A percentile compares a stretch with the other conserved stretches of the same genome.
phyloP scores from a whole-genome alignment of 31 red algal genomes.

The Pterothamnion heteromorphum region DNA sequence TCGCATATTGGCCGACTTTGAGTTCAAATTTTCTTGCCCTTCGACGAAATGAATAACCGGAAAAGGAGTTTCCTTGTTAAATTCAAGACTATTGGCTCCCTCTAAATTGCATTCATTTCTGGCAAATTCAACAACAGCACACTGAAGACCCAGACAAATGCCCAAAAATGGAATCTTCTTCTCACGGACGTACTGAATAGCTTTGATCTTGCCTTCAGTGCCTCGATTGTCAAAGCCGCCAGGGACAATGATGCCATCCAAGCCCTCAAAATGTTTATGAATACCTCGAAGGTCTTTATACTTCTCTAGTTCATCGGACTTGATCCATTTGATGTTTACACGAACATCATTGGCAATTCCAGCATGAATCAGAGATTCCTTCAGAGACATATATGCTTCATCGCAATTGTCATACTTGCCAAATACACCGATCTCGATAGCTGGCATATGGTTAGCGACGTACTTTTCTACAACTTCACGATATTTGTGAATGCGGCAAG shows the following conservation, averaged over 20 bases:
- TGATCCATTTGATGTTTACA: constrained; percentile 79
- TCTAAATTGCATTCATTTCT: constrained; percentile 46
- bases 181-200: constrained; percentile 70
- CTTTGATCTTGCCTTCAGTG: constrained; percentile 86
- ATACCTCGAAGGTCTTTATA: neutral
- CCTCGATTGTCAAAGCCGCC: constrained; percentile 97
- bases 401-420: constrained; percentile 91
- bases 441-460: constrained; percentile 23
- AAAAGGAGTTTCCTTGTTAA: constrained; percentile 55
- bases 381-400: constrained; percentile 88
- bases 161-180: constrained; percentile 81
- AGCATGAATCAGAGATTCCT: constrained; percentile 81
- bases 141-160: constrained; percentile 98
- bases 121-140: constrained; percentile 83
- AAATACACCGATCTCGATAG: constrained; percentile 75
- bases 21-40: constrained; percentile 90
- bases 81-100: constrained; percentile 72
- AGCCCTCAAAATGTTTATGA: constrained; percentile 59
- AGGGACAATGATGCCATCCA: constrained; percentile 93
- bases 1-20: constrained; percentile 91
- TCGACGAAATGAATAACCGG: constrained; percentile 61
- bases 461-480: constrained; percentile 60
- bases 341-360: constrained; percentile 77
- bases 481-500: constrained; percentile 79
- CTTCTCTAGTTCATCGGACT: constrained; percentile 72